phyloP scores from a whole-genome alignment of 176 grass and related monocot genomes.

The Luzula sylvatica region DNA sequence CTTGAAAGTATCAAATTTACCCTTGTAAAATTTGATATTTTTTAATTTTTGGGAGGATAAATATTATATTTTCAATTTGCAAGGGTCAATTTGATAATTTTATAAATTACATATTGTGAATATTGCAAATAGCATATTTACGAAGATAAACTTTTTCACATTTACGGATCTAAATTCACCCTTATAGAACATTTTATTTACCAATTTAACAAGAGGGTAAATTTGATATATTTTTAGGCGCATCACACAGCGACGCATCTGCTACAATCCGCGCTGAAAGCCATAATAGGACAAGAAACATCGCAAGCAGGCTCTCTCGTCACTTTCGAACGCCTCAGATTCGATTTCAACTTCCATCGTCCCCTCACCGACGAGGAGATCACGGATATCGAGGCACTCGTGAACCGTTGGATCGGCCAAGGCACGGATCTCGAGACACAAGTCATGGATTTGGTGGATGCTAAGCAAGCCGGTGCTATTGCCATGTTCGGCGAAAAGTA shows the following conservation, averaged over 20 bases:
- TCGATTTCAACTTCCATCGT: conserved; percentile 93
- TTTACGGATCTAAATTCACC: too few relatives aligned
- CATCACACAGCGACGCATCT: conserved; percentile 98
- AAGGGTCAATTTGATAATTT: too few relatives aligned
- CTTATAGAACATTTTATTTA: too few relatives aligned
- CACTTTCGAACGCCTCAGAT: conserved; percentile 83
- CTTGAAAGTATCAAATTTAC: too few relatives aligned
- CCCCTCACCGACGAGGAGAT: conserved; percentile 64
- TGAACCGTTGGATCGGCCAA: conserved; percentile 76
- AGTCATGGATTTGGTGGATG: conserved; percentile 81
- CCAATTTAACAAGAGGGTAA: too few relatives aligned
- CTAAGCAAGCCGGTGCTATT: conserved; percentile 82
- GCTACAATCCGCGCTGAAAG: conserved; percentile 83
- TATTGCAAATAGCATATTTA: too few relatives aligned
- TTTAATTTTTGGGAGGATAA: too few relatives aligned
- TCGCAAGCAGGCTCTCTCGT: conserved; percentile 97
- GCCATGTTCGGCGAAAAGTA: conserved; percentile 99
- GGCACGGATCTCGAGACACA: conserved; percentile 64
- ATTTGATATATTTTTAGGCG: conserved; percentile 45
- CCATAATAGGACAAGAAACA: conserved; percentile 61
- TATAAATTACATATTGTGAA: too few relatives aligned
- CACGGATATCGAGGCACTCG: conserved; percentile 58
- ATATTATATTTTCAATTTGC: too few relatives aligned
- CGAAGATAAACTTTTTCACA: too few relatives aligned
- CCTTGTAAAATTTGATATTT: too few relatives aligned